These are phyloP conservation scores for Corchorus capsularis DNA, from an alignment of 345 rosid genomes.

Conservation along the genomic window DNA sequence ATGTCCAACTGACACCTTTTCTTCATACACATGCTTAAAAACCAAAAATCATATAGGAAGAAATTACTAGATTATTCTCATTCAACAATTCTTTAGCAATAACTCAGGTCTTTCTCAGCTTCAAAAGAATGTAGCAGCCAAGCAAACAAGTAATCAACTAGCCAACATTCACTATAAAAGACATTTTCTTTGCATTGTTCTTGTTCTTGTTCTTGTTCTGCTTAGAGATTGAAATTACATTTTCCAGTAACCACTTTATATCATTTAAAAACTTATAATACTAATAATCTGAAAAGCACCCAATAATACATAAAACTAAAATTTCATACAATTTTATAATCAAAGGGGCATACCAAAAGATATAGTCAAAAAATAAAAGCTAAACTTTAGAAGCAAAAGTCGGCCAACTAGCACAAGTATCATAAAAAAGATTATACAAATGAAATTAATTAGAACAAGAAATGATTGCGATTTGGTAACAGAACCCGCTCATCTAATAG, in stretches of 20 bases:
- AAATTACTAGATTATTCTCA: neutral
- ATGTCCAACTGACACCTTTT: neutral
- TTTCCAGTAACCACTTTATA: neutral
- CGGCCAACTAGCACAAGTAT: conserved; percentile 1
- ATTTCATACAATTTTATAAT: neutral
- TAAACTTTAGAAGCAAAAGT: neutral
- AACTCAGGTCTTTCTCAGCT: neutral
- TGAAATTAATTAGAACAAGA: neutral
- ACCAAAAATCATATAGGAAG: neutral
- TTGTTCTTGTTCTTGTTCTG: neutral
- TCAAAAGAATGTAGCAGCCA: neutral
- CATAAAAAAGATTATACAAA: neutral
- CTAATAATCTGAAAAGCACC: neutral
- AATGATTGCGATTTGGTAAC: neutral
- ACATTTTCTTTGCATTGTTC: neutral
- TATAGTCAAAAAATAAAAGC: neutral
- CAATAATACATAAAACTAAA: neutral
- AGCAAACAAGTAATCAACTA: neutral
- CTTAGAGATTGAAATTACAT: neutral
- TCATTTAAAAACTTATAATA: neutral
- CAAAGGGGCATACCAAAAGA: neutral
- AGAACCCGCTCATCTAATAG: neutral
- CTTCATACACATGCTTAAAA: neutral
- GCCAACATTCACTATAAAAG: neutral
- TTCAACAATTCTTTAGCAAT: neutral